These are phyloP conservation scores for Fusarium mexicanum DNA, from an alignment of 2,329 filamentous ascomycete species.

Conservation along the genomic window DNA sequence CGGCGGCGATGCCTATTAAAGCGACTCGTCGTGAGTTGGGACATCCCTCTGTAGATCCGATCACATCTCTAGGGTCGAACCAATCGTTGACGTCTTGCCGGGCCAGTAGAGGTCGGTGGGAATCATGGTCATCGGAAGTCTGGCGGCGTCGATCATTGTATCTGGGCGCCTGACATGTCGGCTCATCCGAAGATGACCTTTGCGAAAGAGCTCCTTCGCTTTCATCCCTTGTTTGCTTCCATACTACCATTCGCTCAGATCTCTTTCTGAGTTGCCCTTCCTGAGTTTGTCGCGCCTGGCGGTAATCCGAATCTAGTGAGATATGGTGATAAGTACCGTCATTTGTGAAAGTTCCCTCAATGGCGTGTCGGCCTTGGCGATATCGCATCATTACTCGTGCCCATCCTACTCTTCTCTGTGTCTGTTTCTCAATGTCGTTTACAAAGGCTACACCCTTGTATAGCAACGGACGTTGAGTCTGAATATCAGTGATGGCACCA, in stretches of 20 bases:
- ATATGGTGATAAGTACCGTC: conserved; percentile 24
- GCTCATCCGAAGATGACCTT: neutral
- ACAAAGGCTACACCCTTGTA: conserved; percentile 24
- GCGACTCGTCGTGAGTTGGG: conserved; percentile 83
- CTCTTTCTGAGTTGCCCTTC: neutral
- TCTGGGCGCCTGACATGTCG: neutral
- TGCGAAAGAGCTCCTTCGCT: neutral
- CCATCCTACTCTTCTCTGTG: conserved; percentile 15
- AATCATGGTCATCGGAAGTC: neutral
- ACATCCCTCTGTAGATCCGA: conserved; percentile 81
- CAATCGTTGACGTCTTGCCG: neutral
- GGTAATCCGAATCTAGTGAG: conserved; percentile 23
- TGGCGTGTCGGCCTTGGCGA: neutral
- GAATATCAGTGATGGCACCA: neutral
- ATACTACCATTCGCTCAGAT: conserved; percentile 20
- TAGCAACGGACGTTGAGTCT: neutral
- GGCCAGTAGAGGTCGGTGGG: neutral
- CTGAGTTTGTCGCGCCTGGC: neutral
- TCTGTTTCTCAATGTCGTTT: neutral
- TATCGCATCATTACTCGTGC: conserved; percentile 28
- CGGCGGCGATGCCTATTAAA: conserved; percentile 88
- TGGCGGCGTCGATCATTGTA: neutral
- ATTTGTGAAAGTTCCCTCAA: conserved; percentile 36
- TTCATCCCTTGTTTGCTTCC: conserved; percentile 7
- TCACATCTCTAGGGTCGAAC: conserved; percentile 46